These are phyloP conservation scores for Helicocarpus griseus DNA, from an alignment of 2,329 filamentous ascomycete species.

Conservation along the genomic window DNA sequence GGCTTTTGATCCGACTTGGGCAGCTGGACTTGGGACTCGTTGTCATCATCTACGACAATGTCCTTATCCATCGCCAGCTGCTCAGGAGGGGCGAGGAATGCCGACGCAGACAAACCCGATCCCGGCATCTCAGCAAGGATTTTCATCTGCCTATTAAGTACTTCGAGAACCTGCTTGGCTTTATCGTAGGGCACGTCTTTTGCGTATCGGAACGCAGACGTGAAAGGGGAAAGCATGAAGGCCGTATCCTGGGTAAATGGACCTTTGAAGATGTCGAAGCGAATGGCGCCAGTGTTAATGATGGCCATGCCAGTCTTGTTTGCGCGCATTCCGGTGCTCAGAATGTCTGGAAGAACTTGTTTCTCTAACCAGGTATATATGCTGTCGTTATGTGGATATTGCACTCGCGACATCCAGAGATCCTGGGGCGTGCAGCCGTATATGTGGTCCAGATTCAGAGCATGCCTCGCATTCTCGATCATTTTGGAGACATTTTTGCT, in stretches of 20 bases:
- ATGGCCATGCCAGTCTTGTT: constrained; percentile 60
- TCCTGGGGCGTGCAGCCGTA: constrained; percentile 77
- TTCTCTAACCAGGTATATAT: constrained; percentile 74
- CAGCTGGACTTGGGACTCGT: constrained; percentile 4
- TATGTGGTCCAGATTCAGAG: constrained; percentile 59
- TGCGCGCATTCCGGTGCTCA: constrained; percentile 48
- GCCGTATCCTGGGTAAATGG: constrained; percentile 80
- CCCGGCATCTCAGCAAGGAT: constrained; percentile 25
- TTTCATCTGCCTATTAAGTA: constrained; percentile 49
- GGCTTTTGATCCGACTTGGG: constrained; percentile 18
- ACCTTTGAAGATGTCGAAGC: constrained; percentile 93
- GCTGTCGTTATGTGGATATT: constrained; percentile 63
- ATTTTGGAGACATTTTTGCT: constrained; percentile 61
- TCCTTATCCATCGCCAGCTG: constrained; percentile 25
- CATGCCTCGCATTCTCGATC: constrained; percentile 60
- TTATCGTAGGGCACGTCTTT: constrained; percentile 70
- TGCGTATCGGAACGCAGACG: constrained; percentile 65
- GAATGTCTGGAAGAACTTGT: constrained; percentile 59
- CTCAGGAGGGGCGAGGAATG: constrained; percentile 37
- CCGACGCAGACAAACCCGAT: constrained; percentile 15
- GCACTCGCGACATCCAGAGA: constrained; percentile 71
- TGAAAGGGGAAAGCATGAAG: constrained; percentile 81
- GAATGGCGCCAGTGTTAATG: constrained; percentile 80
- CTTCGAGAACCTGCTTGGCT: constrained; percentile 56
- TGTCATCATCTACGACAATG: constrained; percentile 11